Base-by-base conservation (phyloP, 768 basidiomycete species). In the Leccinum uliginosum region DNA sequence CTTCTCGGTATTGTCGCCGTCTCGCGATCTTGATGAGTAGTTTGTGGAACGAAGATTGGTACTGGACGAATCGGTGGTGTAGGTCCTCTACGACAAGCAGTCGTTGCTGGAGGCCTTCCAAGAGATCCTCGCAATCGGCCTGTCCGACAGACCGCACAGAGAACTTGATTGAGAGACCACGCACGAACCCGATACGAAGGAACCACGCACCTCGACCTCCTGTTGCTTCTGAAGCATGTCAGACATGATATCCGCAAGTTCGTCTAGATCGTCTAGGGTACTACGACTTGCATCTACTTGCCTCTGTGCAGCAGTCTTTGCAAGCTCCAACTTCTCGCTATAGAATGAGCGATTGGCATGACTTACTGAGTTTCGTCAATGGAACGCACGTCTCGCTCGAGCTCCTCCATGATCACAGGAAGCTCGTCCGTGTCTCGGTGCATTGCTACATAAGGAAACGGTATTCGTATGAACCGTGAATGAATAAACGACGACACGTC, bases 361-460 rank as follows among this genome's bases (percentile, higher is more conserved):
- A 46, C 85, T 62, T 67, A 91, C 90, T 84, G 78, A 46, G 80
- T 74, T 6, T 68, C 69, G 47, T 84, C 76, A 53, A 91, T 83
- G 6, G 75, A 68, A n/a, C 63, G 62, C 11, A 80, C 75, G 57
- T 78, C 76, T 35, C 81, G 81, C 61, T 91, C 85, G 40, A 93
- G 67, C 60, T 93, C 91, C 3, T 74, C 67, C 73, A 93, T 83
- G 51, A 93, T 90, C 4, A 78, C 74, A 3, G 87, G 86, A 6
- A 93, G 75, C 65, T 91, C 90, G 10, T 87, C 81, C 1, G 87
- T 89, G 66, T 93, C 91, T 40, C 89, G 78, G 61, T 86, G 83
- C 85, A 93, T 91, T 27, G 83, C 91, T 91, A 52, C 9, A 29
- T 53, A 8, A 29, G 24, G 27, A 19, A 17, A 50, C 9, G 29